Evolutionary conservation across 352 stramenopile species (phyloP), one percentile per base, ranked within the genome.

Genomic region (Pythium diclinum): DNA sequence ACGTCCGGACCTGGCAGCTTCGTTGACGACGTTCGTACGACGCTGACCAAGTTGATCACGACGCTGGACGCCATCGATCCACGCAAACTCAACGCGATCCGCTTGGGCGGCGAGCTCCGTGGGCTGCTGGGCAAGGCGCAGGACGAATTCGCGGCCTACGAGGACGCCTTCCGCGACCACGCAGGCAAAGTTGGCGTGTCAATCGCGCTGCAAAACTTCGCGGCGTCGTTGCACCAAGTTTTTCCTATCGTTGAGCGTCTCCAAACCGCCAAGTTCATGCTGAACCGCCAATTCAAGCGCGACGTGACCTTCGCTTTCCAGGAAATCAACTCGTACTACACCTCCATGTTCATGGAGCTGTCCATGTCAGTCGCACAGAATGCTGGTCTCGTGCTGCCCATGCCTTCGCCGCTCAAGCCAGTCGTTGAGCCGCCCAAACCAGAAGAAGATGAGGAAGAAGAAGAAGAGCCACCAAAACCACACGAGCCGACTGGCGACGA

Each of bases 291-390:
- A 13, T 91, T 92, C 36, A 93, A 93, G 71, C 68, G 71, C 19
- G 81, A 89, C 23, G 73, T 91, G 19, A 65, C 85, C 17, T 93
- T 93, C 59, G 85, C 85, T 3, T 93, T 93, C 58, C 85, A 93
- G 57, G 85, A 93, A 65, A 92, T 92, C 68, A 92, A 89, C 52
- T 88, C 85, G 62, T 91, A 92, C 63, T 93, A 93, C 72, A 88
- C 79, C 23, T 90, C 81, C 17, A 71, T 91, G 6, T 93, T 93
- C 63, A 92, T 91, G 73, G 83, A 93, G 58, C 77, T 92, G 21
- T 87, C 79, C 28, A 89, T 92, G 78, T 77, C 83, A 16, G 69
- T 92, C 16, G 85, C 83, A 23, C 72, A 72, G 34, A 69, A 69
- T 42, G 81, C 81, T 2, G 79, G 77, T 3, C 67, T 84, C 40